phyloP scores from a whole-genome alignment of 495 filamentous ascomycete genomes.

The Tuber brumale region DNA sequence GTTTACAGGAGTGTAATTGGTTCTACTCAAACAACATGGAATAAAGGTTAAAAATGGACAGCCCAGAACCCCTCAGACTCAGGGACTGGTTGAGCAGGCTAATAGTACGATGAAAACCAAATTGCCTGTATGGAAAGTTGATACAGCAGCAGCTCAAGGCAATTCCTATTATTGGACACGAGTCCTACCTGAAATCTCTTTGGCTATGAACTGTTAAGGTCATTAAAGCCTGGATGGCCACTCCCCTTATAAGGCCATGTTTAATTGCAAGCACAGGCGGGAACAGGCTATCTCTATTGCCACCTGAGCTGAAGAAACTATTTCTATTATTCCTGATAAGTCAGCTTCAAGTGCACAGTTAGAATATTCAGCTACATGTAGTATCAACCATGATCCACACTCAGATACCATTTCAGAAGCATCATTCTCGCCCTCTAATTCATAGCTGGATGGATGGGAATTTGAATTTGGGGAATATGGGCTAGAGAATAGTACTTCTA shows the following conservation, averaged over 20 bases:
- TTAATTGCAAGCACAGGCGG: neutral
- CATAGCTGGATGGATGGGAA: no score
- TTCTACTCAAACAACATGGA: conserved; percentile 8
- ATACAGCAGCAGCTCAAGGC: conserved; percentile 28
- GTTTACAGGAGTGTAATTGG: conserved; percentile 19
- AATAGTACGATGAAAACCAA: conserved; percentile 19
- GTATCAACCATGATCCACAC: no score
- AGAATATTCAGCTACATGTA: no score
- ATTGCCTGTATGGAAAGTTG: conserved; percentile 31
- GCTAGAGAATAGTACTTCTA: no score
- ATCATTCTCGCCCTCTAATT: no score
- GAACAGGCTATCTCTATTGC: no score
- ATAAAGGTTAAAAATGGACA: conserved; percentile 24
- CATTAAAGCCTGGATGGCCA: neutral
- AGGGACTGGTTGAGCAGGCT: conserved; percentile 21
- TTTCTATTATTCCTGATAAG: no score
- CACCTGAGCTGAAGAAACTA: no score
- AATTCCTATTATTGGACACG: neutral
- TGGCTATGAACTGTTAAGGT: neutral
- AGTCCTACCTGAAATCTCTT: neutral
- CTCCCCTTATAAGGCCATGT: conserved; percentile 10
- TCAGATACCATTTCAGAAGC: no score
- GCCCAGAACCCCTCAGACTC: conserved; percentile 1
- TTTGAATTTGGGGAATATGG: no score
- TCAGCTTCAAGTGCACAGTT: no score